Evolutionary conservation across 2,329 filamentous ascomycete genomes (phyloP), one percentile per base, ranked within the genome.

Genomic region (Pyricularia grisea): DNA sequence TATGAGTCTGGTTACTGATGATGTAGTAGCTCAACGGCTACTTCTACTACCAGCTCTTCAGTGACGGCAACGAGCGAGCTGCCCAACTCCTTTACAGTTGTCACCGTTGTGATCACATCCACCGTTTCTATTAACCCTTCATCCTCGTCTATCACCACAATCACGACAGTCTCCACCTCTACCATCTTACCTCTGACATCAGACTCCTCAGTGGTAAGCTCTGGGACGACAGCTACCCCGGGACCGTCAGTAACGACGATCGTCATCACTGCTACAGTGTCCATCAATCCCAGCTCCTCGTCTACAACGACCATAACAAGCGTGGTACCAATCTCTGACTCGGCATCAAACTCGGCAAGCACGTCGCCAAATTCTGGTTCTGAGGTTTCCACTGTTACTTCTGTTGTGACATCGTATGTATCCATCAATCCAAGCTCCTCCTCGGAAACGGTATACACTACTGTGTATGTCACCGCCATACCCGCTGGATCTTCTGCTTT

Each of bases 351-450:
- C 58, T 12, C 58, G 17, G 23, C 2, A 23, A 27, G 58, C 58
- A 9, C 58, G n/a, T 27, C 58, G 58, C 9, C 17, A 27, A 61
- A 3, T 12, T 27, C 58, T 27, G 58, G n/a, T 17, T 17, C 58
- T 61, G 58, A 61, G 2, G 30, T 42, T 12, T 66, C 65, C 28
- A 36, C 36, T 25, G 23, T 68, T 10, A 63, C 55, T 14, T 61
- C 58, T 25, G 67, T 68, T n/a, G n/a, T 68, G 30, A 68, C 67
- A 4, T 68, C 67, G 30, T 23, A 63, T 25, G 58, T 68, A 23
- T 64, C 67, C 4, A 14, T 68, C 28, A 42, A 68, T 25, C 67
- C 67, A 2, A 63, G 28, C 2, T 68, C 58, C n/a, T 68, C 67
- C 55, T 68, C 55, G 14, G 61, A 58, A 27, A 68, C 23, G 1